A percentile compares a stretch with the other conserved stretches of the same genome.
These are phyloP conservation scores for Penicillium olsonii DNA, from an alignment of 2,329 filamentous ascomycete genomes.

Conservation along the genomic window DNA sequence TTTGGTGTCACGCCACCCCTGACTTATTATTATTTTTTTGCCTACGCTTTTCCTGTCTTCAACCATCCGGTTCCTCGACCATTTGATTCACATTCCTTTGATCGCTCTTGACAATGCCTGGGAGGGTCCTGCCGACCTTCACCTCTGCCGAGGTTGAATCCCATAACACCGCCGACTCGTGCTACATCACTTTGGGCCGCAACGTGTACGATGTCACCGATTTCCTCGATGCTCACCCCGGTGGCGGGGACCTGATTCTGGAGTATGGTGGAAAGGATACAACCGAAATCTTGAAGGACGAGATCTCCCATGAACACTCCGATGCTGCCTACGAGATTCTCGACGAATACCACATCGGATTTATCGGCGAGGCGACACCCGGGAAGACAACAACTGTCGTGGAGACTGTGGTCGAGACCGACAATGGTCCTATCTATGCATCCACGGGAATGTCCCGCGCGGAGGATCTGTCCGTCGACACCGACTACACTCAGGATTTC, in stretches of 20 bases:
- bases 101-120: constrained; percentile 69
- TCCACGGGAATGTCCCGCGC: constrained; percentile 84
- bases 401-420: constrained; percentile 30
- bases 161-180: constrained; percentile 78
- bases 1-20: constrained; percentile 25
- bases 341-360: constrained; percentile 82
- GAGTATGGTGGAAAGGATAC: constrained; percentile 91
- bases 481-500: constrained; percentile 74
- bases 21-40: constrained; percentile 19
- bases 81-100: too few relatives aligned
- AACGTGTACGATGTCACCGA: constrained; percentile 95
- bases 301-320: constrained; percentile 79
- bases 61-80: background rate
- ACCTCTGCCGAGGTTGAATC: constrained; percentile 76
- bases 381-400: constrained; percentile 30
- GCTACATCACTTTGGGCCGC: constrained; percentile 85
- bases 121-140: constrained; percentile 79
- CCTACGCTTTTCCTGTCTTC: background rate
- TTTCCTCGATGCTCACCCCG: constrained; percentile 87
- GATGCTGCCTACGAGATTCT: constrained; percentile 95
- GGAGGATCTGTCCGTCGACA: constrained; percentile 84
- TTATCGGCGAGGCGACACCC: constrained; percentile 63
- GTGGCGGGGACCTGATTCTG: constrained; percentile 82
- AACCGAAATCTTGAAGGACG: constrained; percentile 76
- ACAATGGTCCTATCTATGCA: constrained; percentile 42